These are phyloP conservation scores for Malus hybrid DNA, from an alignment of 331 rosid genomes.

Conservation along the genomic window DNA sequence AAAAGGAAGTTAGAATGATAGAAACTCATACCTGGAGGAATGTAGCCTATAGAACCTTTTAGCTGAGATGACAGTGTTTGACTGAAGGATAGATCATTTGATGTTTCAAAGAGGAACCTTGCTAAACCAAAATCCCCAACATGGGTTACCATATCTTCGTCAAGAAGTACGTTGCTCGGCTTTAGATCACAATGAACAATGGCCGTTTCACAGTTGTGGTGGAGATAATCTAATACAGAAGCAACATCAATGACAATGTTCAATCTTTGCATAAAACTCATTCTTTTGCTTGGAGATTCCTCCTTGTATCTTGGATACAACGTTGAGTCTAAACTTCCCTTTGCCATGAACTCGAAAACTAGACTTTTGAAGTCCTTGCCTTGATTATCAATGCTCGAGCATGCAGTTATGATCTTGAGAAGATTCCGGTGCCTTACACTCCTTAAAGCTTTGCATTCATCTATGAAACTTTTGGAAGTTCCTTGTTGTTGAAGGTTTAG, in stretches of 20 bases:
- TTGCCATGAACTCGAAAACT: background rate
- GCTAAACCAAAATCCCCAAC: background rate
- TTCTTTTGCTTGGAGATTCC: fast-evolving
- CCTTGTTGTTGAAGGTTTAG: too few species aligned
- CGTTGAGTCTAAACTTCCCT: fast-evolving
- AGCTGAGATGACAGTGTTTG: conserved; percentile 4
- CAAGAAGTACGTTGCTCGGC: background rate
- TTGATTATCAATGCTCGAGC: background rate
- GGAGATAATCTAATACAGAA: background rate
- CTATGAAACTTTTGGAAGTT: too few species aligned
- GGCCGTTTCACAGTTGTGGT: background rate
- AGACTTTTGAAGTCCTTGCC: background rate
- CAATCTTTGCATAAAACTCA: background rate
- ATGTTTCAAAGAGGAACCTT: background rate
- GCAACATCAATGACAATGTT: background rate
- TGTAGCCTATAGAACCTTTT: background rate
- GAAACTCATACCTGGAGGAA: background rate
- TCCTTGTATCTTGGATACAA: background rate
- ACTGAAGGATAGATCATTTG: background rate
- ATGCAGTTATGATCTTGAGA: conserved; percentile 15
- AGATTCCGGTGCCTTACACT: conserved; percentile 38
- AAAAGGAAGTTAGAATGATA: background rate
- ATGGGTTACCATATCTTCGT: background rate
- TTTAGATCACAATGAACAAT: background rate
- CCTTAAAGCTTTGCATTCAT: conserved; percentile 13